phyloP scores from a whole-genome alignment of 768 basidiomycete species.

The Fibroporia radiculosa region DNA sequence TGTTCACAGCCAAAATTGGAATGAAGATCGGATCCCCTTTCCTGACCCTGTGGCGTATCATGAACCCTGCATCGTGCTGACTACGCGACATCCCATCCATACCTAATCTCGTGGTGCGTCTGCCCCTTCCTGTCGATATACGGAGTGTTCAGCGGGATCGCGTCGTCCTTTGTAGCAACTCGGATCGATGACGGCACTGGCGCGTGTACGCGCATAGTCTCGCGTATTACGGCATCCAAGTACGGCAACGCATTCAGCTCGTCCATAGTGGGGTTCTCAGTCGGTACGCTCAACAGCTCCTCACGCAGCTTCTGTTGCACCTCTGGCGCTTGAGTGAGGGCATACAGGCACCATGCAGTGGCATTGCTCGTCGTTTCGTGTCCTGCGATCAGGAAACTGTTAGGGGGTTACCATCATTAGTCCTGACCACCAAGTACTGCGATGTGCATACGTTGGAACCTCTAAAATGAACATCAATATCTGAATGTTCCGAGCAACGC shows the following conservation, averaged over 20 bases:
- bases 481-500: neutral
- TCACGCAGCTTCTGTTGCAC: conserved; percentile 32
- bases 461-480: conserved; percentile 5
- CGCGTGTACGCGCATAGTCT: conserved; percentile 49
- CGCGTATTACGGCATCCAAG: conserved; percentile 57
- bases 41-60: neutral
- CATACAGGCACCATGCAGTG: conserved; percentile 29
- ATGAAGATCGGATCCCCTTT: conserved; percentile 23
- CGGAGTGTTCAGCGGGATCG: conserved; percentile 40
- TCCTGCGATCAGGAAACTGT: conserved; percentile 27
- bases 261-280: conserved; percentile 53
- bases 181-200: conserved; percentile 46
- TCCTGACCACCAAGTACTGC: neutral
- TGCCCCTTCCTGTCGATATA: conserved; percentile 18
- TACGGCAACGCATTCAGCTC: conserved; percentile 58
- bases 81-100: conserved; percentile 31
- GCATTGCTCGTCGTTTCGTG: conserved; percentile 38
- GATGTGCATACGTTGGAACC: conserved; percentile 18
- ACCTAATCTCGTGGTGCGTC: conserved; percentile 17
- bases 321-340: conserved; percentile 29
- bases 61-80: neutral
- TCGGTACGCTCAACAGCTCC: conserved; percentile 35
- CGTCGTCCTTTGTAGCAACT: conserved; percentile 35
- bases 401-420: too few relatives aligned
- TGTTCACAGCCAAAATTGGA: conserved; percentile 49